A percentile compares a stretch with the other conserved stretches of the same genome.
phyloP scores from a whole-genome alignment of 768 basidiomycete species.

The Hemileccinum impolitum region DNA sequence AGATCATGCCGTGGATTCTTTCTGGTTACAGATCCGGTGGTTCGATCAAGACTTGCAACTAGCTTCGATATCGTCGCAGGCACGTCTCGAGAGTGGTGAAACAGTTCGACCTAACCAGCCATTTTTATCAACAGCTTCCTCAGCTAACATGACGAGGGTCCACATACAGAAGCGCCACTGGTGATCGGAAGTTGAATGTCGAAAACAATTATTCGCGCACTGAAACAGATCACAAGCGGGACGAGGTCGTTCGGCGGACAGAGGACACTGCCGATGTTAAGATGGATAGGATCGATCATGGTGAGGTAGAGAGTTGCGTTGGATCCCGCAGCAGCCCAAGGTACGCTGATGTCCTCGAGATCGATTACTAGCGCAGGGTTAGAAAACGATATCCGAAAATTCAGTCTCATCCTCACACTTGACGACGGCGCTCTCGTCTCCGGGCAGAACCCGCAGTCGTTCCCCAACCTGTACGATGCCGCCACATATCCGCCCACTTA shows the following conservation, averaged over 20 bases:
- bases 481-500: slow-evolving; percentile 80
- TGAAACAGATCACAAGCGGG: slow-evolving; percentile 73
- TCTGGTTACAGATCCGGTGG: slow-evolving; percentile 70
- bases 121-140: not conserved
- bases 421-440: slow-evolving; percentile 85
- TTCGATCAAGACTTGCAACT: slow-evolving; percentile 73
- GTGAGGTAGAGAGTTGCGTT: slow-evolving; percentile 86
- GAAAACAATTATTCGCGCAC: slow-evolving; percentile 88
- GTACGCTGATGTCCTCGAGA: slow-evolving; percentile 67
- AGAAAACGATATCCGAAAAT: not conserved
- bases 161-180: slow-evolving; percentile 73
- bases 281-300: slow-evolving; percentile 78
- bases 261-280: slow-evolving; percentile 85
- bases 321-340: slow-evolving; percentile 88
- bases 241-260: slow-evolving; percentile 73
- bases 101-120: slow-evolving; percentile 72
- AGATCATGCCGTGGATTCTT: slow-evolving; percentile 67
- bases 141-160: not conserved
- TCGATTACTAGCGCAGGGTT: slow-evolving; percentile 64
- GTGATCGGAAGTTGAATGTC: slow-evolving; percentile 90
- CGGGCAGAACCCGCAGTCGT: slow-evolving; percentile 79
- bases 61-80: slow-evolving; percentile 86
- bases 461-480: slow-evolving; percentile 94
- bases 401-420: slow-evolving; percentile 43
- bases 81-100: slow-evolving; percentile 90